Base-by-base conservation (phyloP, 2,329 filamentous ascomycete species). In the Ascochyta clinopodiicola region DNA sequence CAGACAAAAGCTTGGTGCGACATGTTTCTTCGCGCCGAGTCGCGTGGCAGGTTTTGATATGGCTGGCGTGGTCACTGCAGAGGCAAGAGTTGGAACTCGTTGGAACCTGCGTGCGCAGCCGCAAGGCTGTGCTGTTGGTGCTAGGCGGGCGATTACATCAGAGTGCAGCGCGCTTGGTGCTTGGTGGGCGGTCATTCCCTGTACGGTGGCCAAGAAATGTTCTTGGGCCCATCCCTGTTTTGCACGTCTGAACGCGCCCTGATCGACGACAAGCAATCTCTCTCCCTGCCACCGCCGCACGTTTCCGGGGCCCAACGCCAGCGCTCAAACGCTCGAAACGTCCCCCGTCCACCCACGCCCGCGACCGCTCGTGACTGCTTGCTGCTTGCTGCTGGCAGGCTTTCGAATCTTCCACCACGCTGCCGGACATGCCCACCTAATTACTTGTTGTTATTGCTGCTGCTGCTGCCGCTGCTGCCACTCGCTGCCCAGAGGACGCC, bases 241-340 rank as follows among this genome's bases (percentile, higher is more conserved):
- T 46, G 24, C 19, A 17, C 51, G 56, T 49, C 49, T 58, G 22
- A 29, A 37, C 51, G 44, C 46, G 36, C 47, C 36, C 44, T 35
- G 52, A 55, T 55, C 45, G 43, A 45, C 52, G 40, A 36, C 65
- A 63, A 64, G 56, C 70, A 71, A 67, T 62, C 44, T 51, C 55
- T 51, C 46, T 43, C 29, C 44, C 44, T 24, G 12, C 42, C 49
- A 42, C 50, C 31, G 43, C 55, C 56, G 51, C 51, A 44, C 51
- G 51, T 42, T 36, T 35, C 29, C 24, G 29, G 50, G 42, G 34
- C 37, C 21, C 35, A 39, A 39, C 45, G 45, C 29, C 44, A 31
- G 10, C 29, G 29, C 29, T 13, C 29, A 49, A 55, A 50, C 52
- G 35, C 40, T 21, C 39, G 44, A 55, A 55, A 49, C 51, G 44